These are phyloP conservation scores for Trametes polyzona DNA, from an alignment of 1,284 basidiomycete species.

Conservation along the genomic window DNA sequence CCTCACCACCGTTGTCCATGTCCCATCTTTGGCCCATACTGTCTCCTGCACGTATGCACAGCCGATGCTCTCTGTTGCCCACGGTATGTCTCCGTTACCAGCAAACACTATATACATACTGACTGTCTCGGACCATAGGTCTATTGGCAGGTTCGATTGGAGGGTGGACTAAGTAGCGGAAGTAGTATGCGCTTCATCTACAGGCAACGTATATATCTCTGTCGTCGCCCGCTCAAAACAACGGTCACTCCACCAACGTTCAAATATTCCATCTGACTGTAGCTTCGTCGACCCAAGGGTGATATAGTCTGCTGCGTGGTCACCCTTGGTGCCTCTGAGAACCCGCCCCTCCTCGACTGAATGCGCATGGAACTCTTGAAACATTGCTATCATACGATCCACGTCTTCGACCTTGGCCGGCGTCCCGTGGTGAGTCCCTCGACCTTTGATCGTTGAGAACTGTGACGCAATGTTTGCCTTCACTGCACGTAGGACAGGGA, in stretches of 20 bases:
- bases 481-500: not conserved
- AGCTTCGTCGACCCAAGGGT: not conserved
- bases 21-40: too few relatives aligned
- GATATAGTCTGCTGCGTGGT: not conserved
- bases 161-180: too few relatives aligned
- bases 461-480: constrained; percentile 1
- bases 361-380: not conserved
- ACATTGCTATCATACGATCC: not conserved
- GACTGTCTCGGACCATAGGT: too few relatives aligned
- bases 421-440: not conserved
- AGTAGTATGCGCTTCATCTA: too few relatives aligned
- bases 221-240: not conserved
- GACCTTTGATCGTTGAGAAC: not conserved
- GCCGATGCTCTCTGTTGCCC: too few relatives aligned
- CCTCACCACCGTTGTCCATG: too few relatives aligned
- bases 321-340: not conserved
- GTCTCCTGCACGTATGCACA: too few relatives aligned
- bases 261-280: not conserved
- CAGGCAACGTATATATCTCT: not conserved
- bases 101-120: too few relatives aligned
- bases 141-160: too few relatives aligned
- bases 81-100: too few relatives aligned
- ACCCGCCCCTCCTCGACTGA: not conserved
- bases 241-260: constrained; percentile 3
- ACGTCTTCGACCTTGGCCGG: constrained; percentile 4